Conservation (phyloP, 257 asterid genomes). For the Agastache rugosa region DNA sequence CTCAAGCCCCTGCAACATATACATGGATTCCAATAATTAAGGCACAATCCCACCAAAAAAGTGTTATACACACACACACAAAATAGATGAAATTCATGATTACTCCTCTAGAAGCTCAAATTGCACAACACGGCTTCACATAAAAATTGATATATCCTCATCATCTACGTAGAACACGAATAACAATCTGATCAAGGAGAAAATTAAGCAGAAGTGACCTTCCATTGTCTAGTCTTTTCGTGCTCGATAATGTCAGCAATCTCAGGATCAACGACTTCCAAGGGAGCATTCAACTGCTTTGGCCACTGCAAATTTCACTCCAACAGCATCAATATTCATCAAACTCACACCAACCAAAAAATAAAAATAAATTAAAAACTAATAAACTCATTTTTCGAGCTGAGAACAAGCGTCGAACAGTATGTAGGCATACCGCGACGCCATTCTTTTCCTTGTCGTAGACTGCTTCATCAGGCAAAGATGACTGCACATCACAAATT, state of each 20-base stretch:
- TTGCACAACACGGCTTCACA: background rate
- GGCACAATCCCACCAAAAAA: background rate
- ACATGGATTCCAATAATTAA: slow-evolving; percentile 10
- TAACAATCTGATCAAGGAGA: background rate
- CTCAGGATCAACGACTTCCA: slow-evolving; percentile 81
- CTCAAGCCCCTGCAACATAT: slow-evolving; percentile 70
- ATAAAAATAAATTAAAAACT: background rate
- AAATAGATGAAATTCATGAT: background rate
- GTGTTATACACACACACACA: background rate
- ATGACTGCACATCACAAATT: slow-evolving; percentile 53
- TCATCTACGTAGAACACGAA: background rate
- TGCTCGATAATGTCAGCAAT: slow-evolving; percentile 87
- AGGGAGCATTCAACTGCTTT: slow-evolving; percentile 77
- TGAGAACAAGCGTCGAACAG: slow-evolving; percentile 30
- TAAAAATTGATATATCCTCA: background rate
- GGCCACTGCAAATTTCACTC: slow-evolving; percentile 65
- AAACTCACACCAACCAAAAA: background rate
- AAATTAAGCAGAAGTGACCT: slow-evolving; percentile 50
- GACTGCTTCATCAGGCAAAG: slow-evolving; percentile 77
- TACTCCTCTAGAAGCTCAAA: background rate
- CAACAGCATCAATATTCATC: background rate
- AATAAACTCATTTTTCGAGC: background rate
- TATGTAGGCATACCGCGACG: slow-evolving; percentile 61
- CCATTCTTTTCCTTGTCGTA: slow-evolving; percentile 78
- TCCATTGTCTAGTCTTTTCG: slow-evolving; percentile 94